phyloP scores from a whole-genome alignment of 345 rosid genomes.

The Acer yangbiense region DNA sequence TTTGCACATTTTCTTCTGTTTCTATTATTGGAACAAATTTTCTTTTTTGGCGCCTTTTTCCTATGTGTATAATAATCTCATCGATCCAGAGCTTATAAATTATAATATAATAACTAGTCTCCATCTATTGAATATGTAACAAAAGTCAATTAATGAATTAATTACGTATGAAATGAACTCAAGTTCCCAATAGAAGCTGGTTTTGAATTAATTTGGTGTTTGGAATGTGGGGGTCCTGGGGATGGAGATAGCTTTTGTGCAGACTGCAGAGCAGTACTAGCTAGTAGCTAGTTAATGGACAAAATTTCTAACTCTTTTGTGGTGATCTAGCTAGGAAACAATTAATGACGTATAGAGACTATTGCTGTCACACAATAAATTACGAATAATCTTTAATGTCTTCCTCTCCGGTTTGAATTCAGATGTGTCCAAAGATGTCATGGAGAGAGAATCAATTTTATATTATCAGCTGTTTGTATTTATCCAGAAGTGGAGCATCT shows the following conservation, averaged over 20 bases:
- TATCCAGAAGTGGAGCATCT: neutral
- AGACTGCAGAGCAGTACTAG: no score
- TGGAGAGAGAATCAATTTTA: neutral
- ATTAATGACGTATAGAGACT: neutral
- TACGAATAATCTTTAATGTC: neutral
- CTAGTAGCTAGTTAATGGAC: neutral
- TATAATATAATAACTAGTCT: neutral
- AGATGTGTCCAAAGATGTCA: slow-evolving; percentile 15
- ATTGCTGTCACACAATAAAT: neutral
- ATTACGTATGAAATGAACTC: neutral
- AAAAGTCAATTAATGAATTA: neutral
- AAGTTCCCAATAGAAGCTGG: neutral
- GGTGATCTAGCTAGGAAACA: slow-evolving; percentile 2
- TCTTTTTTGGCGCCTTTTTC: no score
- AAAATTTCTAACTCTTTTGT: slow-evolving; percentile 8
- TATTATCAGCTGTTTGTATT: neutral
- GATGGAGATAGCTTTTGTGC: neutral
- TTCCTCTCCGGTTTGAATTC: slow-evolving; percentile 8
- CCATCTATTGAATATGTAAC: neutral
- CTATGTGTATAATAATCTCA: no score
- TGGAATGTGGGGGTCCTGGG: neutral
- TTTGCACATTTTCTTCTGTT: neutral
- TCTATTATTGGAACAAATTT: no score
- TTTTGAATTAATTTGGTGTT: neutral
- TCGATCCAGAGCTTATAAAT: no score